Conservation (phyloP, 192 early-diverging fungal species). For the Coemansia sp. region DNA sequence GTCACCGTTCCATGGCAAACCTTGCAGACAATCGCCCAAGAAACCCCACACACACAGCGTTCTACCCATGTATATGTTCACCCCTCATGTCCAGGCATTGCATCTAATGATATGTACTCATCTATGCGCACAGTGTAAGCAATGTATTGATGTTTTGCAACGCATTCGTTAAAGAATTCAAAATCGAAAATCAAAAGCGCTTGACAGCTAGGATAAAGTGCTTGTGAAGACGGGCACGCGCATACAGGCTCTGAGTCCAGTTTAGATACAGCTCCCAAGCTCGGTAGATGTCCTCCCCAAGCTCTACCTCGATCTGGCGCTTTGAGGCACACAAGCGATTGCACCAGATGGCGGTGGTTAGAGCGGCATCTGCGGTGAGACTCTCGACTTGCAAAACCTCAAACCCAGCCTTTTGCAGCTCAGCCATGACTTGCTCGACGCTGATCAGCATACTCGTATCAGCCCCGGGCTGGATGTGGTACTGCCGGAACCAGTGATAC, state of each 20-base stretch:
- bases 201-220: slow-evolving; percentile 50
- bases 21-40: background rate
- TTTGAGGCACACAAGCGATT: slow-evolving; percentile 36
- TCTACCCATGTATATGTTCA: background rate
- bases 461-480: slow-evolving; percentile 45
- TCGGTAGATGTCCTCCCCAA: slow-evolving; percentile 43
- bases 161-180: background rate
- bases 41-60: background rate
- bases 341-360: slow-evolving; percentile 45
- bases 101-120: background rate
- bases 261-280: slow-evolving; percentile 53
- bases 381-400: slow-evolving; percentile 52
- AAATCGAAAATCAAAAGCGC: slow-evolving; percentile 11
- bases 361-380: slow-evolving; percentile 43
- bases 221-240: slow-evolving; percentile 44
- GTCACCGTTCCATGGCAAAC: background rate
- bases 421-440: slow-evolving; percentile 41
- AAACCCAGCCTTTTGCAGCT: slow-evolving; percentile 47
- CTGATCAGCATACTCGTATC: slow-evolving; percentile 47
- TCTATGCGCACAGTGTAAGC: too few relatives aligned
- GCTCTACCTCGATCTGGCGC: slow-evolving; percentile 48
- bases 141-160: too few relatives aligned
- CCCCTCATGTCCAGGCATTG: background rate
- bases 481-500: slow-evolving; percentile 54
- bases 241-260: slow-evolving; percentile 52